phyloP scores from a whole-genome alignment of 2,329 filamentous ascomycete genomes.

The Botrytis fragariae region DNA sequence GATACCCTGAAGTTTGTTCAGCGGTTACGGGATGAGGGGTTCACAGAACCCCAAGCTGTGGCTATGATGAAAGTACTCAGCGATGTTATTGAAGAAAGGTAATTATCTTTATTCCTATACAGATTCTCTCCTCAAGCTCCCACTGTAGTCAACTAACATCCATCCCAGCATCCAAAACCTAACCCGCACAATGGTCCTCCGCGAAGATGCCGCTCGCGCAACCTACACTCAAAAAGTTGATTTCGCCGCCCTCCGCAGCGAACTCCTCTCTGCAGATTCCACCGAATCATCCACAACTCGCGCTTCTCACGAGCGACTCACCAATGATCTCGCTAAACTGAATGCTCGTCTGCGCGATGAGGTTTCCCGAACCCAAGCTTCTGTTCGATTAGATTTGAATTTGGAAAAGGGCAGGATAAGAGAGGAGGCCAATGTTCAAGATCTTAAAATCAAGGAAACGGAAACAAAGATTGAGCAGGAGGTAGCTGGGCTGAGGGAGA shows the following conservation, averaged over 20 bases:
- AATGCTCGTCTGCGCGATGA: slow-evolving; percentile 88
- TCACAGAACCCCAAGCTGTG: slow-evolving; percentile 90
- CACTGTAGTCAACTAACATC: slow-evolving; percentile 11
- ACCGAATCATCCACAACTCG: slow-evolving; percentile 87
- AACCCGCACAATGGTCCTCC: slow-evolving; percentile 94
- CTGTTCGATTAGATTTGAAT: slow-evolving; percentile 88
- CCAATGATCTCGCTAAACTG: slow-evolving; percentile 92
- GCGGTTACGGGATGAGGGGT: slow-evolving; percentile 82
- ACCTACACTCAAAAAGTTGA: slow-evolving; percentile 89
- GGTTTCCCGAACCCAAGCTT: slow-evolving; percentile 90
- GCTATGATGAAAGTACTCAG: slow-evolving; percentile 99
- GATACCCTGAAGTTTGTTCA: slow-evolving; percentile 98
- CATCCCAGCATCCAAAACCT: slow-evolving; percentile 81
- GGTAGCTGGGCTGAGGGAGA: slow-evolving; percentile 83
- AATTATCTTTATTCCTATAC: background rate
- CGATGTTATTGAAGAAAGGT: slow-evolving; percentile 96
- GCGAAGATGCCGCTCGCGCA: slow-evolving; percentile 84
- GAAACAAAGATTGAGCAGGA: slow-evolving; percentile 98
- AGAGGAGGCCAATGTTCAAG: slow-evolving; percentile 93
- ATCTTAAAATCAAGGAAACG: slow-evolving; percentile 98
- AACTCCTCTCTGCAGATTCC: slow-evolving; percentile 87
- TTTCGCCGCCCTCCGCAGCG: slow-evolving; percentile 93
- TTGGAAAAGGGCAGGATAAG: slow-evolving; percentile 94
- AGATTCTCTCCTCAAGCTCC: background rate
- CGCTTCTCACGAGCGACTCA: slow-evolving; percentile 84